Percentiles rank a stretch among this genome's conserved stretches.
Conservation (phyloP, 768 basidiomycete genomes). For the Russula foetens region DNA sequence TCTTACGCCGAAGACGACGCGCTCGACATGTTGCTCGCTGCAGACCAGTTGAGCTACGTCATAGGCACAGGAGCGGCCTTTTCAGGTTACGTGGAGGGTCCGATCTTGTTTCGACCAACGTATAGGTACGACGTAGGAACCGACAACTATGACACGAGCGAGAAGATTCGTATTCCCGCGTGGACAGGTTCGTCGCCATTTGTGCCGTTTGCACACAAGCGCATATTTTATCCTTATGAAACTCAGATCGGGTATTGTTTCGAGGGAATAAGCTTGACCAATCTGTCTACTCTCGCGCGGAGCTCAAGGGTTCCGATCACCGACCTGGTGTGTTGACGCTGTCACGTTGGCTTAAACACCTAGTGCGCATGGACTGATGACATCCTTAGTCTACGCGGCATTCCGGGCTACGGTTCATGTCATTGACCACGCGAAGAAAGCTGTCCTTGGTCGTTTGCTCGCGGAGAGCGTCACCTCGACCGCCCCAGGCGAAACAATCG, state of each 20-base stretch:
- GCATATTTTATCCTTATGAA: neutral
- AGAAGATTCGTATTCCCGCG: constrained; percentile 93
- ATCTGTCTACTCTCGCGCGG: constrained; percentile 73
- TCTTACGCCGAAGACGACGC: constrained; percentile 54
- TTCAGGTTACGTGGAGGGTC: constrained; percentile 79
- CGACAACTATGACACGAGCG: constrained; percentile 88
- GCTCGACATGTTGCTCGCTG: constrained; percentile 64
- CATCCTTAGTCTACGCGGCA: constrained; percentile 63
- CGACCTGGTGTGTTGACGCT: constrained; percentile 74
- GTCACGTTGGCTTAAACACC: neutral
- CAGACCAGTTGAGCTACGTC: constrained; percentile 79
- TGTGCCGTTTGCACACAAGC: constrained; percentile 13
- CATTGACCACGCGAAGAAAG: constrained; percentile 70
- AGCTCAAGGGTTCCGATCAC: constrained; percentile 90
- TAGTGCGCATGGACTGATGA: neutral
- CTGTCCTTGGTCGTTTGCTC: constrained; percentile 57
- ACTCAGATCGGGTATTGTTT: constrained; percentile 87
- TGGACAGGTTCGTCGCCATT: constrained; percentile 71
- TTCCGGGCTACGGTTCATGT: constrained; percentile 73
- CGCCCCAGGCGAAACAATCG: constrained; percentile 56
- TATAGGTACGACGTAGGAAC: constrained; percentile 85
- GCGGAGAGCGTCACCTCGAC: constrained; percentile 57
- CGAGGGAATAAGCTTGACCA: constrained; percentile 66
- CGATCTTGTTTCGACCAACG: constrained; percentile 86
- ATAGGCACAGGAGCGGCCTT: constrained; percentile 75